Evolutionary conservation across 2,329 filamentous ascomycete species (phyloP).

Genomic region (Microsporum ferrugineum): DNA sequence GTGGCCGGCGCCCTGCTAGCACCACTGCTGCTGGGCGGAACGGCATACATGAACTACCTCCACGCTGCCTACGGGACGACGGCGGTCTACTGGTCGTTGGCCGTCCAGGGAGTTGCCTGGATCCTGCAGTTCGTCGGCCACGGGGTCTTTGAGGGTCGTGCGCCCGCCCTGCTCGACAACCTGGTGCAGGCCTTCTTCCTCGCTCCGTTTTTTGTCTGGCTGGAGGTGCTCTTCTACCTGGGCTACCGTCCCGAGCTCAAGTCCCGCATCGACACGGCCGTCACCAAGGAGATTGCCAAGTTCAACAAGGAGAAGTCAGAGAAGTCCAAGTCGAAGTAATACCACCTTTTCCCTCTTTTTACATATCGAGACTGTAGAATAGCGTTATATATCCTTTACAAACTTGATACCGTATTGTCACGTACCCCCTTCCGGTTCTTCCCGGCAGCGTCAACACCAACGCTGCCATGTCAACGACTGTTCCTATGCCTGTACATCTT

Average conservation of each 20-base stretch:
- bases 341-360: neutral
- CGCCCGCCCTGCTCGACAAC: slow-evolving; percentile 83
- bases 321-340: neutral
- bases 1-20: slow-evolving; percentile 73
- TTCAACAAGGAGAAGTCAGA: slow-evolving; percentile 46
- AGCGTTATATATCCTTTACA: neutral
- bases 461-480: neutral
- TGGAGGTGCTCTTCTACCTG: slow-evolving; percentile 79
- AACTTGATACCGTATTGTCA: neutral
- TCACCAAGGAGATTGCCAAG: slow-evolving; percentile 65
- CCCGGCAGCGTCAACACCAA: neutral
- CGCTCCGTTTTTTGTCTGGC: slow-evolving; percentile 93
- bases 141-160: slow-evolving; percentile 74
- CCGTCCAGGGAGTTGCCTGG: slow-evolving; percentile 65
- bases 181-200: slow-evolving; percentile 82
- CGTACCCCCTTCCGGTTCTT: neutral
- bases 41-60: slow-evolving; percentile 65
- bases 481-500: neutral
- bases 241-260: slow-evolving; percentile 86
- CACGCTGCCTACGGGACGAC: slow-evolving; percentile 50
- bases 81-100: slow-evolving; percentile 55
- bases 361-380: neutral
- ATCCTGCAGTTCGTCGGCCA: slow-evolving; percentile 85
- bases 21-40: slow-evolving; percentile 61
- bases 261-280: slow-evolving; percentile 62